These are phyloP conservation scores for Paralagenidium karlingii DNA, from an alignment of 352 stramenopile genomes.

Conservation along the genomic window DNA sequence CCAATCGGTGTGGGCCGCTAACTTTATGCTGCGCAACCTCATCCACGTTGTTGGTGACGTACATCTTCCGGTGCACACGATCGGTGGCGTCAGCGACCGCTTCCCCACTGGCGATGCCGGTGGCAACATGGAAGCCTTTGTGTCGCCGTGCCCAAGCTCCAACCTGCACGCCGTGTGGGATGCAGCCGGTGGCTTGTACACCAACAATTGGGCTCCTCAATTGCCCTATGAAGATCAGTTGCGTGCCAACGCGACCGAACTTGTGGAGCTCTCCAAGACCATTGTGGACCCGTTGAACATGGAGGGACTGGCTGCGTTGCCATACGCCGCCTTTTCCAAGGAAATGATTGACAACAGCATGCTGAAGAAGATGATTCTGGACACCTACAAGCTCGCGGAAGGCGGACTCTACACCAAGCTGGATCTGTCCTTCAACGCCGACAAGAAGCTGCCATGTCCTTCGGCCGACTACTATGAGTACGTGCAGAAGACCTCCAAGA, in stretches of 20 bases:
- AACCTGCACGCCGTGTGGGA: constrained; percentile 67
- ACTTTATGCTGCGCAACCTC: constrained; percentile 47
- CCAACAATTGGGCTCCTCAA: constrained; percentile 39
- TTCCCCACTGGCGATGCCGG: constrained; percentile 37
- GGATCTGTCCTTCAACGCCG: constrained; percentile 8
- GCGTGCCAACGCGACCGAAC: constrained; percentile 34
- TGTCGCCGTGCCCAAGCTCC: constrained; percentile 22
- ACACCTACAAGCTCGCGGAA: constrained; percentile 14
- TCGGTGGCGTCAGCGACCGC: constrained; percentile 23
- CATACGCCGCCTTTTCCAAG: constrained; percentile 9
- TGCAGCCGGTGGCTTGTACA: constrained; percentile 28
- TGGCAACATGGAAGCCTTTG: constrained; percentile 47
- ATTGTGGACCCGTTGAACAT: constrained; percentile 9
- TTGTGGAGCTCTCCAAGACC: constrained; percentile 8
- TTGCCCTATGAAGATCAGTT: too few relatives aligned
- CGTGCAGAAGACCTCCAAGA: constrained; percentile 8
- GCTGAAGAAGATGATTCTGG: constrained; percentile 8
- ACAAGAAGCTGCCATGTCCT: constrained; percentile 9
- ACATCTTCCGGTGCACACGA: constrained; percentile 44
- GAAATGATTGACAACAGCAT: constrained; percentile 1
- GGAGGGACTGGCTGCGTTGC: constrained; percentile 2
- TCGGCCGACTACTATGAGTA: constrained; percentile 3
- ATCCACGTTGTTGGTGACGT: constrained; percentile 58
- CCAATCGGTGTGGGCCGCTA: constrained; percentile 49
- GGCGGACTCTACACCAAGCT: constrained; percentile 12